Base-by-base conservation (phyloP, 352 stramenopile species). In the Globisporangium echinulatum region DNA sequence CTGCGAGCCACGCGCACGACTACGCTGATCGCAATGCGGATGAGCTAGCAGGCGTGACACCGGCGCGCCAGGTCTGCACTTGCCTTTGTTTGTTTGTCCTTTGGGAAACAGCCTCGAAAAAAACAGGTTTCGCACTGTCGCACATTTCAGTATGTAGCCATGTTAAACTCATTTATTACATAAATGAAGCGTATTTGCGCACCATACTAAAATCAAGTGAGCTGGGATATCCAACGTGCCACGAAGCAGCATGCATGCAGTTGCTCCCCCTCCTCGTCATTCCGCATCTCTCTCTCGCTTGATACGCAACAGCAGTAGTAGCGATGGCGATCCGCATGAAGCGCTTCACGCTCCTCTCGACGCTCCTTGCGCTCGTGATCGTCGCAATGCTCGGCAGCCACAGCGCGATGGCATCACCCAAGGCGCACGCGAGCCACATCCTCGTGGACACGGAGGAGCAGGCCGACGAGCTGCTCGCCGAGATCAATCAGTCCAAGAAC, bases 341-440 rank as follows among this genome's bases (percentile, higher is more conserved):
- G 59, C 54, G 59, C 40, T 54, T 56, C 38, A 56, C 54, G 59
- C 17, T 65, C 38, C 52, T 65, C 44, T 40, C 59, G 54, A 39
- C 59, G 11, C 44, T 65, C 14, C 46, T 65, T 6, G 46, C 17
- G 44, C n/a, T 62, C 43, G 5, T 67, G 4, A 1, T 59, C 7
- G 47, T 50, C 37, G 56, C 61, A 44, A 42, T 63, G 47, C 39
- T 66, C 40, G 52, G 55, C 37, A 54, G 55, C 56, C 48, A 52
- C 59, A n/a, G 36, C 15, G 59, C 42, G 7, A n/a, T 50, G 14
- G 39, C 25, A 6, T 47, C 50, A 13, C 17, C 50, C 11, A 71
- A 78, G 49, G 79, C 80, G 46, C 79, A 85, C 56, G 84, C 84
- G 40, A 92, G 84, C 68, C 84, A 93, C 66, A 90, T 93, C 59